phyloP scores from a whole-genome alignment of 2,329 filamentous ascomycete genomes.

The Coniochaeta hoffmannii region DNA sequence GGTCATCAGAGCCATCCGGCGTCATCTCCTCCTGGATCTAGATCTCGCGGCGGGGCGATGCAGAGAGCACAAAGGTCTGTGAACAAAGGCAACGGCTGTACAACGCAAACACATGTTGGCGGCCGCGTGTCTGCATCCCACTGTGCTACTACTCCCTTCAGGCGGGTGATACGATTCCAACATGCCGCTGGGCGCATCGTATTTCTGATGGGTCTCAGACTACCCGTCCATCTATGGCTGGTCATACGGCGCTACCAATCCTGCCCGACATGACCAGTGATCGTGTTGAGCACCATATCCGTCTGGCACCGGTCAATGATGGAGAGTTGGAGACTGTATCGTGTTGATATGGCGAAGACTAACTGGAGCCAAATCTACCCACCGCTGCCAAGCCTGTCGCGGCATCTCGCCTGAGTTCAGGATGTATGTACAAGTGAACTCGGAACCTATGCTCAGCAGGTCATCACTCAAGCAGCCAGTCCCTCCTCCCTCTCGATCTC shows the following conservation, averaged over 20 bases:
- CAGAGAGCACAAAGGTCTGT: background rate
- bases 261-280: no score
- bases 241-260: no score
- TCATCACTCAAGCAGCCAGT: background rate
- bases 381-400: no score
- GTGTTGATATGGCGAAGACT: background rate
- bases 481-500: conserved; percentile 37
- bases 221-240: no score
- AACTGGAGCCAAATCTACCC: no score
- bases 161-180: no score
- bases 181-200: no score
- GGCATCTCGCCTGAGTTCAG: no score
- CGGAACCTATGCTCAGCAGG: background rate
- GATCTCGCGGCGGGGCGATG: background rate
- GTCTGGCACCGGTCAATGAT: no score
- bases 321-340: background rate
- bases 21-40: background rate
- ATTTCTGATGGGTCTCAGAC: no score
- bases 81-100: background rate
- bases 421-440: background rate
- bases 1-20: background rate
- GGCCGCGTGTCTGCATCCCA: background rate
- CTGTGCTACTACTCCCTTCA: background rate
- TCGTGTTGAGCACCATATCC: no score
- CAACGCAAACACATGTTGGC: background rate